Evolutionary conservation across 331 rosid genomes (phyloP), one percentile per base, ranked within the genome.

Genomic region (Quercus tomentella): DNA sequence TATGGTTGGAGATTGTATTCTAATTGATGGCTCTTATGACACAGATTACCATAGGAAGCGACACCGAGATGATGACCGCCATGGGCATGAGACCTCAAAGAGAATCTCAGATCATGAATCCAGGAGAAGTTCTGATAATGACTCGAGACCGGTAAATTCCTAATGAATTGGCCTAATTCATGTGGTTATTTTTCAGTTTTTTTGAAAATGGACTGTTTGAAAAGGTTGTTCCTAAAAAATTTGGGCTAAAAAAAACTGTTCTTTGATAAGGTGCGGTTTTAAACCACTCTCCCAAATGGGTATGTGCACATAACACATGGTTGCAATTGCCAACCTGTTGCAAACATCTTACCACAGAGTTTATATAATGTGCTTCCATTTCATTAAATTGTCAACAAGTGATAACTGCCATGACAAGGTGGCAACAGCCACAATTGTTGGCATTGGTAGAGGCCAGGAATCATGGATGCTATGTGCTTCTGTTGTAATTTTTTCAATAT

Each of bases 11-110:
- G 65, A 25, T 80, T 37, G 76, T 9, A 62, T 77, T 63, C 78
- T 15, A 65, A 75, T 41, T 71, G 23, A 76, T 68, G 73, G 56
- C 60, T 70, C 76, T 31, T 79, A 79, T 71, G 23, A 35, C 26
- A 78, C 78, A 90, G 98, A 95, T 86, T 84, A 86, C 85, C 52
- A 79, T 0, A 81, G 94, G 82, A 95, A 95, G 84, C 89, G 98
- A 80, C 60, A 86, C 58, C 88, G 96, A 63, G 97, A 95, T 75
- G 98, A 92, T 84, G 97, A 92, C 61, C 89, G 85, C 83, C 96
- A 80, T 74, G 83, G 86, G 12, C 80, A 90, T 8, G 97, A 91
- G 72, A 43, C 81, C 82, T 86, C 92, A 56, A 95, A 90, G 89
- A 86, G 96, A 79, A 77, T 76, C 30, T 88, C 93, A 25, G 93